Conservation (phyloP, 768 basidiomycete species). For the Podaxis mareebaensis region DNA sequence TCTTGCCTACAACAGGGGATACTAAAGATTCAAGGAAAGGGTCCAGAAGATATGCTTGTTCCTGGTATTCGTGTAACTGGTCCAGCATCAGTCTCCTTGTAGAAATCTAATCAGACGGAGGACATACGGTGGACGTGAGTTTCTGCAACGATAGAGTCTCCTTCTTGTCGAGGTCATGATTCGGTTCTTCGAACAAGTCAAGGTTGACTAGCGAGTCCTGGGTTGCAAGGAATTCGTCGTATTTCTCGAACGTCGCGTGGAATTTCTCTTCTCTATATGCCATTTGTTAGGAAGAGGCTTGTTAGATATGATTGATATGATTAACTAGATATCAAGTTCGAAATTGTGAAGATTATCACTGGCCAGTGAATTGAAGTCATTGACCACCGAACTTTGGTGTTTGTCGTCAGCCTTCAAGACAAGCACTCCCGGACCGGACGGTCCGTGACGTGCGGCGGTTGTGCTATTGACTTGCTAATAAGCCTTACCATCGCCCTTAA, state of each 20-base stretch:
- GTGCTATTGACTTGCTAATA: not conserved
- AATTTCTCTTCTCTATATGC: slow-evolving; percentile 46
- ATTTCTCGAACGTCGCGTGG: slow-evolving; percentile 60
- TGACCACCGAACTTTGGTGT: not conserved
- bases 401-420: no score
- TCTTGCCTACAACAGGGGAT: slow-evolving; percentile 63
- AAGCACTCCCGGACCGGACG: no score
- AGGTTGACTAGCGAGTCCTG: slow-evolving; percentile 52
- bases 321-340: not conserved
- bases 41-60: slow-evolving; percentile 90
- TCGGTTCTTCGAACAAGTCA: slow-evolving; percentile 45
- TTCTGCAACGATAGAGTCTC: slow-evolving; percentile 45
- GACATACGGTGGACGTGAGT: slow-evolving; percentile 53
- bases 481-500: not conserved
- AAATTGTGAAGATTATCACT: not conserved
- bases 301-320: not conserved
- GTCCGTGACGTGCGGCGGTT: no score
- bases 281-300: slow-evolving; percentile 4
- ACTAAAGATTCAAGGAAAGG: slow-evolving; percentile 83
- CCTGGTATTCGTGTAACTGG: slow-evolving; percentile 88
- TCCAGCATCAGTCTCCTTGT: not conserved
- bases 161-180: slow-evolving; percentile 39
- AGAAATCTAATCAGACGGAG: not conserved
- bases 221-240: slow-evolving; percentile 55
- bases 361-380: not conserved